Percentiles rank a stretch among this genome's conserved stretches.
Evolutionary conservation across 2,329 filamentous ascomycete genomes (phyloP).

Genomic region (Penicillium sp.): DNA sequence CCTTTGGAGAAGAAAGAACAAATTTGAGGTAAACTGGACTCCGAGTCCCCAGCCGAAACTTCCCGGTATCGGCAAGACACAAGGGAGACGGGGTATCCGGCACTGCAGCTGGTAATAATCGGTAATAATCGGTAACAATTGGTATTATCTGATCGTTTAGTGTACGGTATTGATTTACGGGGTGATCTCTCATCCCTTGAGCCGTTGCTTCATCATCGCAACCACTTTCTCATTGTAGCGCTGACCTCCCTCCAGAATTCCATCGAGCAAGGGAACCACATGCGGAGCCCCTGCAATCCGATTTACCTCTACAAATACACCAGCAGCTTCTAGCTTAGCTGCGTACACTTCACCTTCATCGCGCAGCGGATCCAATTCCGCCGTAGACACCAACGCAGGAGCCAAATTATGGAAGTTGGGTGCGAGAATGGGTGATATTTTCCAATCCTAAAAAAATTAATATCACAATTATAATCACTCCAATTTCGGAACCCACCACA

Average conservation of each 20-base stretch:
- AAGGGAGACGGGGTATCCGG: neutral
- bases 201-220: constrained; percentile 27
- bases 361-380: constrained; percentile 44
- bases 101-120: constrained; percentile 4
- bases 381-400: constrained; percentile 41
- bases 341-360: constrained; percentile 45
- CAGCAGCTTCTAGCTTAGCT: constrained; percentile 38
- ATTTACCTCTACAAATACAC: constrained; percentile 33
- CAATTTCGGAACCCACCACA: constrained; percentile 29
- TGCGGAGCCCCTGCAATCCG: constrained; percentile 38
- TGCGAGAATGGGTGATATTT: constrained; percentile 43
- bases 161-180: constrained; percentile 10
- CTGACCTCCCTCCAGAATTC: constrained; percentile 31
- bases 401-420: constrained; percentile 37
- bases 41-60: constrained; percentile 24
- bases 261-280: constrained; percentile 32
- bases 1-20: constrained; percentile 13
- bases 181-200: constrained; percentile 13
- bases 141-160: constrained; percentile 7
- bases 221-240: constrained; percentile 32
- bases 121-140: constrained; percentile 10
- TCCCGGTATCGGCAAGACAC: constrained; percentile 29
- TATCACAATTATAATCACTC: neutral
- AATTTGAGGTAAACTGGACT: constrained; percentile 14
- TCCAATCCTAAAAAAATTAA: constrained; percentile 38